Base-by-base conservation (phyloP, 1,139 yeast species). In the Nakaseomyces uthaithaninus region DNA sequence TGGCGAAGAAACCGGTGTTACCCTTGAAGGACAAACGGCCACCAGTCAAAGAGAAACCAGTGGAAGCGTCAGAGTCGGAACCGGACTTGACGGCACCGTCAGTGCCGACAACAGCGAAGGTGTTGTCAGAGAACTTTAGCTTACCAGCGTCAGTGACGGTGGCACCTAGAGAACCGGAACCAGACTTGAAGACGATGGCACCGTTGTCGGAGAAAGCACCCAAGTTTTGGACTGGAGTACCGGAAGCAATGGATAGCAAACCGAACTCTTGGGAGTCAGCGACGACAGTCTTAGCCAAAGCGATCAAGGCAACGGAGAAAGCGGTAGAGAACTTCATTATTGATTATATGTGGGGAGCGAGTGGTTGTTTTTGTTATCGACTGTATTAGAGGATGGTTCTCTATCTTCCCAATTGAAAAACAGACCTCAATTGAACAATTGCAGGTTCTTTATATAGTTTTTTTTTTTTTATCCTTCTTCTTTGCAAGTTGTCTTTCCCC, bases 211-310 rank as follows among this genome's bases (percentile, higher is more conserved):
- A 42, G 38, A 39, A 39, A 14, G 46, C 48, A 18, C 48, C 37
- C 27, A 54, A 39, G 47, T 53, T 53, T 45, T 63, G 66, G 45
- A 57, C 50, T 17, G 43, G 45, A 26, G 65, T 51, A 33, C 63
- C 65, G 33, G 66, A 60, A 42, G 56, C 53, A 45, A 63, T 54
- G 30, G 54, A 44, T n/a, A 62, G 25, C 39, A 59, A 42, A 38
- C 58, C 58, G 44, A 64, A 63, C n/a, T 50, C 38, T 35, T 55
- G 57, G 18, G 66, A 60, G 49, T 60, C 65, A 26, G 65, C 65
- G 4, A 27, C 24, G 33, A 33, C 58, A 19, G 50, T 20, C 20
- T 52, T 41, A 39, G 57, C 57, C 34, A 55, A 46, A 20, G 58
- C 46, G 37, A 47, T 26, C 26, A 48, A 36, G 35, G 51, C 48